A percentile compares a stretch with the other conserved stretches of the same genome.
These are phyloP conservation scores for Nothomitra cinnamomea DNA, from an alignment of 2,329 filamentous ascomycete genomes.

Conservation along the genomic window DNA sequence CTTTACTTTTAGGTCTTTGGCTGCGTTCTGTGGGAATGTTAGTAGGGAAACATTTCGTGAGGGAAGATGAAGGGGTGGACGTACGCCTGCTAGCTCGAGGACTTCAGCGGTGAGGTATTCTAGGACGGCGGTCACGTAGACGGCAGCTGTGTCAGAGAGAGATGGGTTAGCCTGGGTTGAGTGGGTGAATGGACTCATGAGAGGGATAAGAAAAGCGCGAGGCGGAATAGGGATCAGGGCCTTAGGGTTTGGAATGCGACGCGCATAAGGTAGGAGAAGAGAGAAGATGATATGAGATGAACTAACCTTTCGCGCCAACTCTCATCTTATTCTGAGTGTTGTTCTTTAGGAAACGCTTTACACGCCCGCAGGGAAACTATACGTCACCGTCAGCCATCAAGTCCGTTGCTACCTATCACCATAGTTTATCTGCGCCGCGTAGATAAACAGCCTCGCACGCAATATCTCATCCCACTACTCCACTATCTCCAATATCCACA, in stretches of 20 bases:
- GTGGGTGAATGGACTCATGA: not conserved
- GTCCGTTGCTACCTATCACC: not conserved
- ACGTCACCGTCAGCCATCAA: not conserved
- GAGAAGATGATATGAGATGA: constrained; percentile 2
- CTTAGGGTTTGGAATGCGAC: not conserved
- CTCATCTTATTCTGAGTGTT: constrained; percentile 99
- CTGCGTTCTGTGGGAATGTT: constrained; percentile 51
- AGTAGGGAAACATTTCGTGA: not conserved
- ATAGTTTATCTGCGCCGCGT: not conserved
- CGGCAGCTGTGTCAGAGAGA: constrained; percentile 44
- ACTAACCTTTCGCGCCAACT: constrained; percentile 70
- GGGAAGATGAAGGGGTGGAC: constrained; percentile 19
- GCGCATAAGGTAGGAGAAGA: constrained; percentile 2
- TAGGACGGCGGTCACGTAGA: constrained; percentile 94
- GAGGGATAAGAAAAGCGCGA: constrained; percentile 12
- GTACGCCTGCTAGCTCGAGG: constrained; percentile 80
- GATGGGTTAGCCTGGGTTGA: not conserved
- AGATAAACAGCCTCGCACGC: not conserved
- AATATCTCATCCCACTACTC: not conserved
- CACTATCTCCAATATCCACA: not conserved
- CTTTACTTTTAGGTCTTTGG: constrained; percentile 99
- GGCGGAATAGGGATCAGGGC: too few species aligned
- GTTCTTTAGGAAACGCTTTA: constrained; percentile 98
- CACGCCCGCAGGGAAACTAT: constrained; percentile 97
- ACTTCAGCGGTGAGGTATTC: constrained; percentile 98